A percentile compares a stretch with the other conserved stretches of the same genome.
Conservation (phyloP, 345 rosid species). For the Gynandropsis gynandra region DNA sequence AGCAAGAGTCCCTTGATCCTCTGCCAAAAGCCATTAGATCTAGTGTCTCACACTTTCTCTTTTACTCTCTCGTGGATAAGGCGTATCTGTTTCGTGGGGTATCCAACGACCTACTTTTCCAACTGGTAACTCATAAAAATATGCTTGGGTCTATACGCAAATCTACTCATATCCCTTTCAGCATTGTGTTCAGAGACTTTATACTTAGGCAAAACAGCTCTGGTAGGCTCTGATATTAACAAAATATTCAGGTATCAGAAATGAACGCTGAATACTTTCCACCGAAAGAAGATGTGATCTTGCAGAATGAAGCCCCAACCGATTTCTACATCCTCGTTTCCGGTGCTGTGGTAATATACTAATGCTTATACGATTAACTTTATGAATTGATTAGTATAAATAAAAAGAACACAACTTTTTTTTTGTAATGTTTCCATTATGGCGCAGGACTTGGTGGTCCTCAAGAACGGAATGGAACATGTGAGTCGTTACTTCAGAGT, state of each 20-base stretch:
- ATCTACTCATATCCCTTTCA: too few species aligned
- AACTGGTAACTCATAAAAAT: too few species aligned
- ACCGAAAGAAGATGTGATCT: constrained; percentile 86
- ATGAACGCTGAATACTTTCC: constrained; percentile 93
- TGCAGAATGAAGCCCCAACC: constrained; percentile 91
- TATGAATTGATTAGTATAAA: too few species aligned
- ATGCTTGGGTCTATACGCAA: too few species aligned
- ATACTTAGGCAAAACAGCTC: too few species aligned
- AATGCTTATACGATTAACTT: too few species aligned
- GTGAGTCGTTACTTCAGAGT: constrained; percentile 31
- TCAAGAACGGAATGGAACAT: constrained; percentile 56
- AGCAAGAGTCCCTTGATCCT: constrained; percentile 72
- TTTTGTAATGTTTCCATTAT: too few species aligned
- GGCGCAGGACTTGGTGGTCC: constrained; percentile 56
- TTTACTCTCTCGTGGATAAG: constrained; percentile 64
- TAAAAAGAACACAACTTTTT: too few species aligned
- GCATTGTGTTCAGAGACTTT: too few species aligned
- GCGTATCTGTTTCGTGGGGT: constrained; percentile 84
- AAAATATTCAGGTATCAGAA: constrained; percentile 87
- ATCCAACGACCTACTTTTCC: constrained; percentile 87
- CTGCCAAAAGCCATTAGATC: constrained; percentile 92
- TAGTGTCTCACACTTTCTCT: constrained; percentile 62
- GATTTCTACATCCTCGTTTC: constrained; percentile 76
- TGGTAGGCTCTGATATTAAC: too few species aligned
- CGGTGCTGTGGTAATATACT: constrained; percentile 81